Evolutionary conservation across 2,329 filamentous ascomycete species (phyloP).

Genomic region (Stenocarpella maydis): DNA sequence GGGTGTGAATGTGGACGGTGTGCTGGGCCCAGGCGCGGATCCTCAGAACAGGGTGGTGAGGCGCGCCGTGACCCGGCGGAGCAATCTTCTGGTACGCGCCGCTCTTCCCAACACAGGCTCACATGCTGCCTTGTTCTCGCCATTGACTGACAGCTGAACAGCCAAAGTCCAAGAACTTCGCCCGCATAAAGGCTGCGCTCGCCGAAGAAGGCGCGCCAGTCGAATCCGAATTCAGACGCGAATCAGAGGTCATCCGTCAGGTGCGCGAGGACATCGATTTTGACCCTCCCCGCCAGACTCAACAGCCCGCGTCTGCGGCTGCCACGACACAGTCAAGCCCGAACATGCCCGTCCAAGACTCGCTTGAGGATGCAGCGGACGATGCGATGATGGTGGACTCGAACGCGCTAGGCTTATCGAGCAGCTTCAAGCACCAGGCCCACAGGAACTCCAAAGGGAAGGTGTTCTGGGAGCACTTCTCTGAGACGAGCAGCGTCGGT

Average conservation of each 20-base stretch:
- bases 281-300: constrained; percentile 53
- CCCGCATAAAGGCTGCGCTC: constrained; percentile 87
- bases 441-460: constrained; percentile 76
- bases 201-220: constrained; percentile 87
- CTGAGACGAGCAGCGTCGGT: constrained; percentile 66
- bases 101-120: constrained; percentile 7
- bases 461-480: constrained; percentile 81
- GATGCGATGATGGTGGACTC: constrained; percentile 72
- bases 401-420: constrained; percentile 56
- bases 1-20: constrained; percentile 55
- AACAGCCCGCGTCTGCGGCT: constrained; percentile 51
- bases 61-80: constrained; percentile 82
- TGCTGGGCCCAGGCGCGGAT: constrained; percentile 55
- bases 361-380: constrained; percentile 74
- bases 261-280: constrained; percentile 85
- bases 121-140: neutral
- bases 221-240: constrained; percentile 86
- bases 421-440: constrained; percentile 78
- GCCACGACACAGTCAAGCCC: constrained; percentile 75
- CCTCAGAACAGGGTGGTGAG: constrained; percentile 79
- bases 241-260: constrained; percentile 95
- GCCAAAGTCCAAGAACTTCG: constrained; percentile 97
- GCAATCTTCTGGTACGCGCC: constrained; percentile 80
- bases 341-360: constrained; percentile 68
- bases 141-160: constrained; percentile 54